Conservation (phyloP, 331 rosid genomes). For the Saraca asoca region DNA sequence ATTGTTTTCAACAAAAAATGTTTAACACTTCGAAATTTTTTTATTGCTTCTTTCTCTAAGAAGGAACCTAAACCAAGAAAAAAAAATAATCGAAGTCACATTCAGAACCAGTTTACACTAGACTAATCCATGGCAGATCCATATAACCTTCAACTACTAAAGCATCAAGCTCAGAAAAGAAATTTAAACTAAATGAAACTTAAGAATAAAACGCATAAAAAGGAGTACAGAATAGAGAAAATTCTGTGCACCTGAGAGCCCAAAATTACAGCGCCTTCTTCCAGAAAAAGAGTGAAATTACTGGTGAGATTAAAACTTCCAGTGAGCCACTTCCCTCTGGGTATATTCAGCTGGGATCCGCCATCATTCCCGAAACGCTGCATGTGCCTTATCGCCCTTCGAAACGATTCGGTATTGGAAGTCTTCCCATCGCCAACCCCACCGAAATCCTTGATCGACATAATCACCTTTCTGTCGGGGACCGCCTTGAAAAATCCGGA, state of each 20-base stretch:
- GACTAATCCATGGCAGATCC: too few relatives aligned
- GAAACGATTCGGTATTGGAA: constrained; percentile 72
- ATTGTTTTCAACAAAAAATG: background rate
- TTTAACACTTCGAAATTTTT: background rate
- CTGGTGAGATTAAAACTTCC: constrained; percentile 91
- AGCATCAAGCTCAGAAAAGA: too few relatives aligned
- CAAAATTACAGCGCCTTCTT: constrained; percentile 64
- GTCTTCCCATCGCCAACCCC: constrained; percentile 80
- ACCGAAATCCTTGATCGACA: constrained; percentile 75
- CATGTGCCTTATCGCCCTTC: constrained; percentile 62
- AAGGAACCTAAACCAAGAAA: too few relatives aligned
- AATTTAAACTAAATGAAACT: too few relatives aligned
- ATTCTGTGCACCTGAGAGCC: constrained; percentile 67
- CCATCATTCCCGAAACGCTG: constrained; percentile 53
- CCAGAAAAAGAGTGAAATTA: constrained; percentile 86
- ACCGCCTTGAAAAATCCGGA: constrained; percentile 39
- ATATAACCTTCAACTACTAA: too few relatives aligned
- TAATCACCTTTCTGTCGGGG: constrained; percentile 40
- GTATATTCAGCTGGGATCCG: constrained; percentile 82
- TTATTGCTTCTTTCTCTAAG: too few relatives aligned
- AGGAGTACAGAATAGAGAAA: background rate
- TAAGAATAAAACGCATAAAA: too few relatives aligned
- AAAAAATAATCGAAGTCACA: too few relatives aligned
- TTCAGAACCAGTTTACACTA: too few relatives aligned
- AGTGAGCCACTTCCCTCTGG: constrained; percentile 73